Conservation (phyloP, 345 rosid genomes). For the Citrus sp. region DNA sequence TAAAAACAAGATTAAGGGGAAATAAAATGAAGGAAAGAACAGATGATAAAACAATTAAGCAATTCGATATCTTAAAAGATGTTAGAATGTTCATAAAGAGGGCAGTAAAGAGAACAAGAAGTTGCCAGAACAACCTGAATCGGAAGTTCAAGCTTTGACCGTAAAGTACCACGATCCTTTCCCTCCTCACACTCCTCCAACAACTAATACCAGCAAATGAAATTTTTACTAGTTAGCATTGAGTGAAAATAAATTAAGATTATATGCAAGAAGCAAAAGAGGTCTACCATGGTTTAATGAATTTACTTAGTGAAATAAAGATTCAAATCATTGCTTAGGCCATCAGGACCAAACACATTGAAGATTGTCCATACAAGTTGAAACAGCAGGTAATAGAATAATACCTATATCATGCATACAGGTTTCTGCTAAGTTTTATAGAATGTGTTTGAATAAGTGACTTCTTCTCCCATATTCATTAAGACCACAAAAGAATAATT, state of each 20-base stretch:
- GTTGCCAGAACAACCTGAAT: slow-evolving; percentile 68
- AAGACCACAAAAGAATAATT: neutral
- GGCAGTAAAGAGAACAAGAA: neutral
- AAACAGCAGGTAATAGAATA: neutral
- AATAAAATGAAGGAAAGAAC: neutral
- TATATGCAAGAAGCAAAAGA: neutral
- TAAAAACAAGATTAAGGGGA: neutral
- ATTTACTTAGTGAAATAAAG: neutral
- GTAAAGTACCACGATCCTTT: slow-evolving; percentile 73
- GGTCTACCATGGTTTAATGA: neutral
- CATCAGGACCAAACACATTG: neutral
- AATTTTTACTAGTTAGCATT: slow-evolving; percentile 11
- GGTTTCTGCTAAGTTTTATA: neutral
- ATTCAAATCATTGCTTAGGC: neutral
- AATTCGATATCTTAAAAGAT: slow-evolving; percentile 2
- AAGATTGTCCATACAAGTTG: neutral
- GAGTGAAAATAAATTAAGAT: neutral
- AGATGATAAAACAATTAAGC: neutral
- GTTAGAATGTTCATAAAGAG: neutral
- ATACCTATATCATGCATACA: neutral
- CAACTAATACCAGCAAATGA: slow-evolving; percentile 44
- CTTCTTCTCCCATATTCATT: neutral
- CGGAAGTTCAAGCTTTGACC: slow-evolving; percentile 98
- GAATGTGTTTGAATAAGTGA: neutral
- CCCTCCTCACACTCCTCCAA: slow-evolving; percentile 97